These are phyloP conservation scores for Rhizoclosmatium globosum DNA, from an alignment of 192 early-diverging fungal genomes.

Conservation along the genomic window DNA sequence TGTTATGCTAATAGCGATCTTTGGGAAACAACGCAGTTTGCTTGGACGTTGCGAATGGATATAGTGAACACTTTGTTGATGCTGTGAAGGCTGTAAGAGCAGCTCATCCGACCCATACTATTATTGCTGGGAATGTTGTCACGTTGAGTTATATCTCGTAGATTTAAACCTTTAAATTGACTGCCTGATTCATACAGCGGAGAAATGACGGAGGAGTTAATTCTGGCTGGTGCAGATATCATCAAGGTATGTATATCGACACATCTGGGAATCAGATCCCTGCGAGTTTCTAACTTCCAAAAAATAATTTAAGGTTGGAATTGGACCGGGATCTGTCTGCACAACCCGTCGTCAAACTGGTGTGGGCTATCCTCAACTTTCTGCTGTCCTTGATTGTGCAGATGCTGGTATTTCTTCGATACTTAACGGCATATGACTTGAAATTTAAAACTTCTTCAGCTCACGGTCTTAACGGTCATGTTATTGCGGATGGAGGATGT, in stretches of 20 bases:
- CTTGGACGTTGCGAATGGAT: slow-evolving; percentile 31
- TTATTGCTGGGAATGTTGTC: slow-evolving; percentile 37
- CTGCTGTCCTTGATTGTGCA: slow-evolving; percentile 29
- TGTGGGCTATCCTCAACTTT: slow-evolving; percentile 27
- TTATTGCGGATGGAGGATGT: slow-evolving; percentile 31
- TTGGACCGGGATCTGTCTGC: slow-evolving; percentile 31
- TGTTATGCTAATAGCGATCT: no score
- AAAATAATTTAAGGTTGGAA: slow-evolving; percentile 19
- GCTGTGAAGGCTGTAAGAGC: slow-evolving; percentile 21
- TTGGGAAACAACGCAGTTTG: slow-evolving; percentile 5
- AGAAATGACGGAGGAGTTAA: slow-evolving; percentile 34
- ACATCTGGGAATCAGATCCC: no score
- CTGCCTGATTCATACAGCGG: not conserved
- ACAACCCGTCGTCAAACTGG: slow-evolving; percentile 35
- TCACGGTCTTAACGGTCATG: slow-evolving; percentile 26
- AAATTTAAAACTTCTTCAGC: not conserved
- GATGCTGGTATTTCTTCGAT: slow-evolving; percentile 24
- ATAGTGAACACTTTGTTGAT: slow-evolving; percentile 33
- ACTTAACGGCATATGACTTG: not conserved
- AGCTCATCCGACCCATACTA: slow-evolving; percentile 17
- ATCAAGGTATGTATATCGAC: not conserved
- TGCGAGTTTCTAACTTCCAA: no score
- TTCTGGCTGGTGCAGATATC: slow-evolving; percentile 32
- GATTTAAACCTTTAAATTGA: no score
- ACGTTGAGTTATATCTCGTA: slow-evolving; percentile 4